These are phyloP conservation scores for Cryptococcus sp. DNA, from an alignment of 1,284 basidiomycete species.

Conservation along the genomic window DNA sequence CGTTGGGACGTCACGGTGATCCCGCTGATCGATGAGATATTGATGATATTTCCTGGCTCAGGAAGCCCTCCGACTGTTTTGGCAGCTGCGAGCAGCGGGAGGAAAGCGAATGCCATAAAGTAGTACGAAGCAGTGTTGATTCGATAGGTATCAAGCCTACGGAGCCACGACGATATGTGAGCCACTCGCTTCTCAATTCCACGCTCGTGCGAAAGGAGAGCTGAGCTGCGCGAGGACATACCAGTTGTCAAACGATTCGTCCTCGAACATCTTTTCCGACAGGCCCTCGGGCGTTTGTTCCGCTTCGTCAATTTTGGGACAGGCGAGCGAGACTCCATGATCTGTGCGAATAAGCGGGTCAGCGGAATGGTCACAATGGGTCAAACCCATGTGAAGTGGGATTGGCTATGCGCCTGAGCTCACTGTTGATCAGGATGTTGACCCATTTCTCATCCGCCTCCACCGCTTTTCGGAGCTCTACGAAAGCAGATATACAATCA, in stretches of 20 bases:
- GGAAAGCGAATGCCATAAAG: conserved; percentile 52
- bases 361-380: background rate
- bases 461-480: conserved; percentile 38
- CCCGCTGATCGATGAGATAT: conserved; percentile 44
- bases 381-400: no score
- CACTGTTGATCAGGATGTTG: conserved; percentile 45
- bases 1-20: conserved; percentile 43
- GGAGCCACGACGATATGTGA: no score
- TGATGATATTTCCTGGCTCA: conserved; percentile 51
- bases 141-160: conserved; percentile 38
- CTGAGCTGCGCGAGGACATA: conserved; percentile 9
- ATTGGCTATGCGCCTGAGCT: no score
- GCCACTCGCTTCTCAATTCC: background rate
- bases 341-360: conserved; percentile 22
- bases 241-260: conserved; percentile 47
- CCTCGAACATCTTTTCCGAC: conserved; percentile 48
- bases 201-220: background rate
- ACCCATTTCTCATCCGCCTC: conserved; percentile 40
- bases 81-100: conserved; percentile 48
- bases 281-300: conserved; percentile 48
- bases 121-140: conserved; percentile 52
- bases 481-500: background rate
- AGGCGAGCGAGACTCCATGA: conserved; percentile 44
- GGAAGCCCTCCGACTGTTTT: conserved; percentile 34
- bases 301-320: conserved; percentile 31